phyloP scores from a whole-genome alignment of 2,329 filamentous ascomycete species.

The Exophiala sp. region DNA sequence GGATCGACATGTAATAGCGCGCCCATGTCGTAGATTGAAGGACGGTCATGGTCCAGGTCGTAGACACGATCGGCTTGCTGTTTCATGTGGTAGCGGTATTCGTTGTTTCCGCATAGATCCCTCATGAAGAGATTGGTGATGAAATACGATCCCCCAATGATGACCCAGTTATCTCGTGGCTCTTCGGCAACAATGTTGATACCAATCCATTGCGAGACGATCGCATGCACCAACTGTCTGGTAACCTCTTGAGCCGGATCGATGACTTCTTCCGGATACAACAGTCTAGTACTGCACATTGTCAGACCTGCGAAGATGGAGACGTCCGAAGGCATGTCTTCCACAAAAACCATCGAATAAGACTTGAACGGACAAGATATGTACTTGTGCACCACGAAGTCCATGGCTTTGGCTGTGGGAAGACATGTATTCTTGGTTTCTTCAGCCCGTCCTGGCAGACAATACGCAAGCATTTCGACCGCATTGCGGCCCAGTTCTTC shows the following conservation, averaged over 20 bases:
- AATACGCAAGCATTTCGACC: constrained; percentile 84
- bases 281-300: constrained; percentile 76
- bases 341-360: constrained; percentile 91
- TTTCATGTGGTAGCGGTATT: constrained; percentile 87
- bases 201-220: constrained; percentile 90
- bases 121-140: constrained; percentile 93
- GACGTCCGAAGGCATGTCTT: constrained; percentile 73
- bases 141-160: constrained; percentile 84
- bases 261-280: constrained; percentile 78
- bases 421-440: constrained; percentile 83
- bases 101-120: constrained; percentile 86
- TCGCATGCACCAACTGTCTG: constrained; percentile 69
- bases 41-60: constrained; percentile 72
- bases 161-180: constrained; percentile 77
- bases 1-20: constrained; percentile 69
- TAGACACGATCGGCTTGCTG: constrained; percentile 73
- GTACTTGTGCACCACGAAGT: constrained; percentile 82
- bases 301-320: constrained; percentile 75
- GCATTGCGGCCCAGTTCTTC: constrained; percentile 84
- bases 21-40: constrained; percentile 76
- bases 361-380: constrained; percentile 85
- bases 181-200: constrained; percentile 84
- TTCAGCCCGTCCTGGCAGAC: constrained; percentile 71
- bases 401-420: constrained; percentile 77
- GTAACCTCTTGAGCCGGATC: constrained; percentile 80